Evolutionary conservation across 2,329 filamentous ascomycete species (phyloP), one percentile per base, ranked within the genome.

Genomic region (Westerdykella sp.): DNA sequence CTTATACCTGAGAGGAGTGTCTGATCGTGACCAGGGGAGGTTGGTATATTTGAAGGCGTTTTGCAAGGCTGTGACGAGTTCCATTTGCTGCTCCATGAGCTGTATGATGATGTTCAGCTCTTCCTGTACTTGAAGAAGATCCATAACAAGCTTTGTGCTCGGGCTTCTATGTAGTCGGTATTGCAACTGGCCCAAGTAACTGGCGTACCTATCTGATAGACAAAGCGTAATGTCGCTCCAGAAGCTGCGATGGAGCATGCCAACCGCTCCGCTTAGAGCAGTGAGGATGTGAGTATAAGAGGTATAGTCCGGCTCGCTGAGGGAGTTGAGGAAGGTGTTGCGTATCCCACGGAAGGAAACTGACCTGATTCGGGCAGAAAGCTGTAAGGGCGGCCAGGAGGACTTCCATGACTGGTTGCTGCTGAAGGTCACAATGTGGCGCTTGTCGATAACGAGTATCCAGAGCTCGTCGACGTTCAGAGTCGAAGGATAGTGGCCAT

Each of bases 31-130:
- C 51, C 49, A n/a, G 46, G 32, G 31, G 22, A 25, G 36, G 15
- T 22, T 15, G 32, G 32, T 5, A 34, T 35, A 34, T 21, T 48
- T 51, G 5, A 56, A 22, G 5, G 39, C 40, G 3, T 47, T 48
- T 16, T 63, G 60, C 3, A 71, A 44, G 21, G 55, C 55, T 2
- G 48, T 46, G 23, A 70, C 60, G 6, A 69, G 55, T 10, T 69
- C 62, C 15, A 69, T 60, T 40, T 71, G 68, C 44, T 70, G 62
- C 38, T 70, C 60, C 46, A 63, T 70, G 32, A 71, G 66, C 13
- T 69, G 63, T n/a, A 70, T 68, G 21, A 72, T 65, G 25, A 71
- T 70, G 43, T 69, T 70, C 2, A 71, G 54, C 43, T 72, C 68
- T 53, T 71, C 68, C 45, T 71, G 69, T 10, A 67, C 67, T 31